Base-by-base conservation (phyloP, 495 filamentous ascomycete genomes). In the Haplographium delicatum region DNA sequence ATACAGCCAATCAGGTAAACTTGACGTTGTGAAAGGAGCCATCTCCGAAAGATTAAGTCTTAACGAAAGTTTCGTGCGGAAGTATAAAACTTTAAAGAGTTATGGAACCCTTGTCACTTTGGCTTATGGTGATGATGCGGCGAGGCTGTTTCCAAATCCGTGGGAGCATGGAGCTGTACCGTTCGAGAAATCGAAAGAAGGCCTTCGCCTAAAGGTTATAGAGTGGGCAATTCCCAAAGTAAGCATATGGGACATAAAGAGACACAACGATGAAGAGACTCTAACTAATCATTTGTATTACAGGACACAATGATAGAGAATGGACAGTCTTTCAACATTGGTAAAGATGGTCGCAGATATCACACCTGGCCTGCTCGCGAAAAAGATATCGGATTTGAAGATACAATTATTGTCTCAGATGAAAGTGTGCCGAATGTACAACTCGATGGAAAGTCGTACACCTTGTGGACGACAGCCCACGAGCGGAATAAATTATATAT, bases 371-470 rank as follows among this genome's bases (percentile, higher is more conserved):
- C 31, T 42, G 2, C 35, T 15, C 9, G 18, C 10, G 38, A 51
- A 18, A 31, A 4, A 31, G 47, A 51, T 20, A 10, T 51, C 2
- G 35, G 11, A 20, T 42, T 51, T 22, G 37, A 42, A 43, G 35
- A 51, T 33, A 31, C 43, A n/a, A 51, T 51, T 20, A 16, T 51
- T n/a, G 47, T 51, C n/a, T 51, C 47, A 23, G 47, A 51, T 18
- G 47, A 51, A 51, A 11, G 11, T 20, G n/a, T 20, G 31, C 47
- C 47, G 7, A 10, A n/a, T 20, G 37, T 38, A 28, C 15, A 19
- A 16, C 8, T 24, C 8, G 47, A 51, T 31, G 28, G 31, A 44
- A 52, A 15, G 39, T 45, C 39, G 10, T 52, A 44, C 31, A 52
- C 49, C 5, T 16, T 52, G 28, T 52, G 49, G 49, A 52, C 49